Evolutionary conservation across 176 grass and related monocot genomes (phyloP).

Genomic region (Ensete glaucum): DNA sequence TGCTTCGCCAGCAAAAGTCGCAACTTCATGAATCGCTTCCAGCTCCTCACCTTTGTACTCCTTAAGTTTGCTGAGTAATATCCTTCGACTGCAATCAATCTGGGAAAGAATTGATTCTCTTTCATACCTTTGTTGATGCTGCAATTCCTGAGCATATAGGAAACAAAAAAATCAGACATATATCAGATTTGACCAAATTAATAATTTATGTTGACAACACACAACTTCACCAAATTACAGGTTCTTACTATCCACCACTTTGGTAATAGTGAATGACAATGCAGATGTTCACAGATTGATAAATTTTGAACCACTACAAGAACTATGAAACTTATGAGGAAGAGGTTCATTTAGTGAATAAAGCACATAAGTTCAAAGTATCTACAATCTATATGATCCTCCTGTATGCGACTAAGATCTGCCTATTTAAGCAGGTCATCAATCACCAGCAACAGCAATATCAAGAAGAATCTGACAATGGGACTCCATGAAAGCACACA

Average conservation of each 20-base stretch:
- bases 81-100: slow-evolving; percentile 11
- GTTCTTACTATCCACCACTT: neutral
- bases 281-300: neutral
- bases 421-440: too few relatives aligned
- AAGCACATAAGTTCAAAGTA: too few relatives aligned
- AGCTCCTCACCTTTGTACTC: slow-evolving; percentile 14
- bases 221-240: too few relatives aligned
- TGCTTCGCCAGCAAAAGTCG: slow-evolving; percentile 16
- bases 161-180: neutral
- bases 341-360: too few relatives aligned
- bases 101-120: slow-evolving; percentile 16
- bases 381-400: too few relatives aligned
- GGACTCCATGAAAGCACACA: too few relatives aligned
- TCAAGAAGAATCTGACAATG: too few relatives aligned
- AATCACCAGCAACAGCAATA: too few relatives aligned
- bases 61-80: slow-evolving; percentile 18
- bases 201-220: too few relatives aligned
- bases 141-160: slow-evolving; percentile 5
- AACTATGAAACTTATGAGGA: too few relatives aligned
- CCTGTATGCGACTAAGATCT: too few relatives aligned
- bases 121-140: slow-evolving; percentile 22
- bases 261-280: neutral
- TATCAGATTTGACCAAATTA: neutral
- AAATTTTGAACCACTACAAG: neutral
- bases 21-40: slow-evolving; percentile 6